Percentiles rank a stretch among this genome's conserved stretches.
Conservation (phyloP, 805 yeast genomes). For the Ogataea nitratoaversa region DNA sequence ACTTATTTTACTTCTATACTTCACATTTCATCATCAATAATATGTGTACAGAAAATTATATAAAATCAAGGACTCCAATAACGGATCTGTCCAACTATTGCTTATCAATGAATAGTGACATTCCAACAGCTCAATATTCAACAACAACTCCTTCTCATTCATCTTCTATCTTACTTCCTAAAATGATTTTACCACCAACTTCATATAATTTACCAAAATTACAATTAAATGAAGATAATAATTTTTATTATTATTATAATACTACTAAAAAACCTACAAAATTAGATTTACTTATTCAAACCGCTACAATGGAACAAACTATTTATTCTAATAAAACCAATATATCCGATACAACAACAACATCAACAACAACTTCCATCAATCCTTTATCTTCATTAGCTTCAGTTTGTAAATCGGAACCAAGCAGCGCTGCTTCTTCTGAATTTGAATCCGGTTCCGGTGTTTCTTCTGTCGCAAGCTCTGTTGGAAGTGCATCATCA, state of each 20-base stretch:
- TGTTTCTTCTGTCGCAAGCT: constrained; percentile 1
- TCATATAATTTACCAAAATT: not conserved
- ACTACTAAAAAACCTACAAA: constrained; percentile 16
- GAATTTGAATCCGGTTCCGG: not conserved
- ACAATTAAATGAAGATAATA: not conserved
- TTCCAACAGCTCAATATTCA: constrained; percentile 22
- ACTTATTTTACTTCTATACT: no score
- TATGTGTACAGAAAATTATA: constrained; percentile 27
- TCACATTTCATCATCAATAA: not conserved
- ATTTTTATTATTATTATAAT: not conserved
- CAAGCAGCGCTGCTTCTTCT: not conserved
- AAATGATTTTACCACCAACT: constrained; percentile 6
- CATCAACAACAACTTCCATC: not conserved
- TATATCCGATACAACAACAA: no score
- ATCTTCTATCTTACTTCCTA: constrained; percentile 10
- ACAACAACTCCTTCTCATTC: constrained; percentile 14
- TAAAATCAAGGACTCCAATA: constrained; percentile 22
- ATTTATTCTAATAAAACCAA: not conserved
- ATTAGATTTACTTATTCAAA: constrained; percentile 28
- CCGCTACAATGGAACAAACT: constrained; percentile 23
- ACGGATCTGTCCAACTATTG: constrained; percentile 31
- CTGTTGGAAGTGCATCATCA: not conserved
- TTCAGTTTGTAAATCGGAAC: not conserved
- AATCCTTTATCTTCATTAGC: not conserved
- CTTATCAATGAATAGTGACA: constrained; percentile 24